A percentile compares a stretch with the other conserved stretches of the same genome.
phyloP scores from a whole-genome alignment of 257 asterid species.

The Penstemon barbatus region DNA sequence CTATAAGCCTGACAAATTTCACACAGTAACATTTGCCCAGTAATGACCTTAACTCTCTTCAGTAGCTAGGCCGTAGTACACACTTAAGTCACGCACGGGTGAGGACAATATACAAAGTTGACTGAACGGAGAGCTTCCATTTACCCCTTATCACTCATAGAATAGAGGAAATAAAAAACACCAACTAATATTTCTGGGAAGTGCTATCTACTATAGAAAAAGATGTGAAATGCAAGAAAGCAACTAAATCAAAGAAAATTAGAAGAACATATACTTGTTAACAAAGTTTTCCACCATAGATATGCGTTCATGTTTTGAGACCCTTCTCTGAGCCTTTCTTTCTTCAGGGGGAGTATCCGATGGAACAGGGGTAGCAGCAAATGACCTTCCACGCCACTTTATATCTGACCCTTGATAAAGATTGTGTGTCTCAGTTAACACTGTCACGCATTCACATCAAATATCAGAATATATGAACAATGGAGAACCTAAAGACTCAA shows the following conservation, averaged over 20 bases:
- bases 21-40: neutral
- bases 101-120: neutral
- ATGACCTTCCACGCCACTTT: conserved; percentile 39
- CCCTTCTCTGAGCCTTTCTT: conserved; percentile 39
- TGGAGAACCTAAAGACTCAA: neutral
- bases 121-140: conserved; percentile 4
- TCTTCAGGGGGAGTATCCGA: conserved; percentile 32
- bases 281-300: conserved; percentile 56
- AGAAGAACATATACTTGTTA: conserved; percentile 44
- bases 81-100: neutral
- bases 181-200: no score
- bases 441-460: conserved; percentile 33
- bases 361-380: conserved; percentile 45
- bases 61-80: neutral
- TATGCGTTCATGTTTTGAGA: conserved; percentile 56
- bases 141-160: neutral
- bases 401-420: conserved; percentile 29
- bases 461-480: conserved; percentile 12
- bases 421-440: conserved; percentile 30
- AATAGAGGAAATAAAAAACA: neutral
- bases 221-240: neutral
- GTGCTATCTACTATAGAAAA: no score
- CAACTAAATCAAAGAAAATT: neutral
- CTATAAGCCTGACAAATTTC: neutral
- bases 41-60: conserved; percentile 9